phyloP scores from a whole-genome alignment of 148 eudicot species.

The Hydrangea macrophylla region DNA sequence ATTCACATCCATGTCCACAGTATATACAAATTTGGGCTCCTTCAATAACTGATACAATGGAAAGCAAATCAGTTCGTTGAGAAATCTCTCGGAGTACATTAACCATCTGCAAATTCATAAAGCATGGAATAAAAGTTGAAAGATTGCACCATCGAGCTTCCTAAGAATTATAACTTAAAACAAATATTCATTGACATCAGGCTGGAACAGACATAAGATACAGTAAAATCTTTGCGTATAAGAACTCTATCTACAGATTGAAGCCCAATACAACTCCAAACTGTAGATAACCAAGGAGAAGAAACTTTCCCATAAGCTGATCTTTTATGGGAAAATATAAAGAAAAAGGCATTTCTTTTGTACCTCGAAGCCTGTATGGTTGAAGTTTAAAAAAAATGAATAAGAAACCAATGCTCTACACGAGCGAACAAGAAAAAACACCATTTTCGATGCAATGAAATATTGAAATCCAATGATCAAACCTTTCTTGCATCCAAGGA shows the following conservation, averaged over 20 bases:
- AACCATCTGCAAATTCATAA: no score
- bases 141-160: no score
- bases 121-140: no score
- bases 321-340: background rate
- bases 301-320: background rate
- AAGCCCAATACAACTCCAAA: background rate
- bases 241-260: background rate
- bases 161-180: no score
- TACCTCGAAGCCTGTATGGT: background rate
- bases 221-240: background rate
- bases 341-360: background rate
- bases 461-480: conserved; percentile 6
- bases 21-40: conserved; percentile 87
- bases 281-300: no score
- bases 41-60: conserved; percentile 45
- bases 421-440: background rate
- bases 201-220: background rate
- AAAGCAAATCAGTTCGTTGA: conserved; percentile 4
- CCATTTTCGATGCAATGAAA: background rate
- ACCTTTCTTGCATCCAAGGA: conserved; percentile 99
- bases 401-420: background rate
- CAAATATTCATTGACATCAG: no score
- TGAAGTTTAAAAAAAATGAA: background rate
- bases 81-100: background rate
- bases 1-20: conserved; percentile 86